A percentile compares a stretch with the other conserved stretches of the same genome.
These are phyloP conservation scores for Neopestalotiopsis sp. DNA, from an alignment of 2,329 filamentous ascomycete species.

Conservation along the genomic window DNA sequence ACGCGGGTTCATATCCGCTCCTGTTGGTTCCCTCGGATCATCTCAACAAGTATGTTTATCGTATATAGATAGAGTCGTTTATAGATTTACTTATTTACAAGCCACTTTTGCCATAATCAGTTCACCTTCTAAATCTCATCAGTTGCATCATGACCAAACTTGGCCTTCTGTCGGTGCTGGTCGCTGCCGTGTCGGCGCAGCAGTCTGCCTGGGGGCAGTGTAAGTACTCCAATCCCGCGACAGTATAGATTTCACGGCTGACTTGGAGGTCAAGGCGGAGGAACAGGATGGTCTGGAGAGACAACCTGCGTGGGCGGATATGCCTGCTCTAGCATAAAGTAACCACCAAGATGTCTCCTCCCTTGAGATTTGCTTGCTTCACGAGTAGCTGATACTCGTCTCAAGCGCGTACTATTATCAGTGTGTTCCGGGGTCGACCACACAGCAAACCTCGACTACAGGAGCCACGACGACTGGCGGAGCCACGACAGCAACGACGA, in stretches of 20 bases:
- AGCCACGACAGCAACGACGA: background rate
- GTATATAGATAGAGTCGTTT: no score
- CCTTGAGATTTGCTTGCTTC: background rate
- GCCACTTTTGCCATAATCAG: background rate
- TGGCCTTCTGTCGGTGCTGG: background rate
- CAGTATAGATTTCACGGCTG: background rate
- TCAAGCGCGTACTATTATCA: slow-evolving; percentile 17
- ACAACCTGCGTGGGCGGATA: slow-evolving; percentile 7
- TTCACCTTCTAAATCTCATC: background rate
- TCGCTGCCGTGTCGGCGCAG: slow-evolving; percentile 1
- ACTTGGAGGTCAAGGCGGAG: slow-evolving; percentile 3
- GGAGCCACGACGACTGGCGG: background rate
- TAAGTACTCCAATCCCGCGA: background rate
- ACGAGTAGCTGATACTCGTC: background rate
- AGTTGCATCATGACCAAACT: background rate
- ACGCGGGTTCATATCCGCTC: no score
- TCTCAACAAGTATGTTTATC: no score
- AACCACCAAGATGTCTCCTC: background rate
- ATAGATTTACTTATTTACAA: background rate
- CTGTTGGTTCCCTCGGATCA: no score
- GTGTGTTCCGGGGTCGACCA: slow-evolving; percentile 6
- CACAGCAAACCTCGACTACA: background rate
- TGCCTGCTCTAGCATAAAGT: slow-evolving; percentile 17
- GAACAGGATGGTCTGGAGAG: slow-evolving; percentile 6
- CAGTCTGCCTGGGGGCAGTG: slow-evolving; percentile 17